phyloP scores from a whole-genome alignment of 2,329 filamentous ascomycete species.

The Rosellinia necatrix region DNA sequence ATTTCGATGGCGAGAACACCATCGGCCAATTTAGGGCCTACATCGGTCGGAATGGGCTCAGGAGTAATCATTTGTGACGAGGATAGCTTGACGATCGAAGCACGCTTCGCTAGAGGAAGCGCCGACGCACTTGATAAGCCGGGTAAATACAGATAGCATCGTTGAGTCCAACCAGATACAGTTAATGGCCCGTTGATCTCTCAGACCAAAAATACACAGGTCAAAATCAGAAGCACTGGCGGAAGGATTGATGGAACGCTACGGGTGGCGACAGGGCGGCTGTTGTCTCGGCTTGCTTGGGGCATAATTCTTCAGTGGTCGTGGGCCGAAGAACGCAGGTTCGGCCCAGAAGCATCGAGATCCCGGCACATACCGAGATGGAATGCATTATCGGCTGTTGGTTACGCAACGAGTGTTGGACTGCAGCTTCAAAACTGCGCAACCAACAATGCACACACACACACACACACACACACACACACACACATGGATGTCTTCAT shows the following conservation, averaged over 20 bases:
- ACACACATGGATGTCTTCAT: too few species aligned
- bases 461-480: too few species aligned
- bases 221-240: background rate
- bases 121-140: constrained; percentile 22
- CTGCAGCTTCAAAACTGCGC: constrained; percentile 13
- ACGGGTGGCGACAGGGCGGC: background rate
- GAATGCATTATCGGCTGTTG: constrained; percentile 7
- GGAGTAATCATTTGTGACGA: constrained; percentile 36
- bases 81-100: background rate
- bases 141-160: background rate
- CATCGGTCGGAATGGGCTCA: constrained; percentile 45
- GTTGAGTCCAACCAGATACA: background rate
- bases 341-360: background rate
- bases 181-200: constrained; percentile 1
- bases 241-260: background rate
- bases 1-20: constrained; percentile 37
- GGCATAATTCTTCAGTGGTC: constrained; percentile 1
- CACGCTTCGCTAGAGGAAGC: constrained; percentile 14
- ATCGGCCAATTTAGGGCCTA: constrained; percentile 40
- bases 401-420: constrained; percentile 7
- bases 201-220: background rate
- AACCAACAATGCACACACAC: constrained; percentile 23
- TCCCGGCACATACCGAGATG: constrained; percentile 1
- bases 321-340: constrained; percentile 6
- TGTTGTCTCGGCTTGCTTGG: constrained; percentile 14